These are phyloP conservation scores for Xanthoceras sorbifolium DNA, from an alignment of 345 rosid species.

Conservation along the genomic window DNA sequence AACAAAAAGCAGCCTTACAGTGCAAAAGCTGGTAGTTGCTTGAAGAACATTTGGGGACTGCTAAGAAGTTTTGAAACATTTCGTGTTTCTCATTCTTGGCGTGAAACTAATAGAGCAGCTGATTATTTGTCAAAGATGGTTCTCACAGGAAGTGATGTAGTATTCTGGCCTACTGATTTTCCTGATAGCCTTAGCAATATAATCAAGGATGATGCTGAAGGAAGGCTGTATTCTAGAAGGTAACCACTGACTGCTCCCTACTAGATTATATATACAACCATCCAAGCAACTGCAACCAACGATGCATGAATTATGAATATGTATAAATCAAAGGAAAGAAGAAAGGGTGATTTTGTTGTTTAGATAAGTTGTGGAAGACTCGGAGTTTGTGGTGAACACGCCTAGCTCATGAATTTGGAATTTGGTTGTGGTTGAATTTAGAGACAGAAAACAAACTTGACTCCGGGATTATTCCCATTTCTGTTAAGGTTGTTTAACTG, in stretches of 20 bases:
- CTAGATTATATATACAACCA: background rate
- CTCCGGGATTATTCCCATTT: background rate
- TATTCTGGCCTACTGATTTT: slow-evolving; percentile 37
- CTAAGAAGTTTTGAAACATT: slow-evolving; percentile 25
- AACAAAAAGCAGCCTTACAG: slow-evolving; percentile 26
- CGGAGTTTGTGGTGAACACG: background rate
- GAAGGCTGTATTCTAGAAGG: slow-evolving; percentile 31
- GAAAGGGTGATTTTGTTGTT: background rate
- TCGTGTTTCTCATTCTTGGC: slow-evolving; percentile 38
- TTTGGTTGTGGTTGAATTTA: background rate
- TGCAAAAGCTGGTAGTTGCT: slow-evolving; percentile 30
- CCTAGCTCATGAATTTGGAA: background rate
- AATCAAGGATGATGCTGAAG: slow-evolving; percentile 38
- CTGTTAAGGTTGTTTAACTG: background rate
- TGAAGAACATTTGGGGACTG: slow-evolving; percentile 33
- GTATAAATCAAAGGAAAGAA: background rate
- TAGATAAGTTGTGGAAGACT: background rate
- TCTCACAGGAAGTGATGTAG: slow-evolving; percentile 24
- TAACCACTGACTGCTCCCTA: slow-evolving; percentile 3
- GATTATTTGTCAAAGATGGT: slow-evolving; percentile 40
- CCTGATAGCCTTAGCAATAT: slow-evolving; percentile 32
- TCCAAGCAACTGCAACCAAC: background rate
- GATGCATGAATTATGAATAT: background rate
- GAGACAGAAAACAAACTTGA: background rate
- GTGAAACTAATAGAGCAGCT: slow-evolving; percentile 44